A percentile compares a stretch with the other conserved stretches of the same genome.
Conservation (phyloP, 1,139 yeast genomes). For the Yarrowia galli region DNA sequence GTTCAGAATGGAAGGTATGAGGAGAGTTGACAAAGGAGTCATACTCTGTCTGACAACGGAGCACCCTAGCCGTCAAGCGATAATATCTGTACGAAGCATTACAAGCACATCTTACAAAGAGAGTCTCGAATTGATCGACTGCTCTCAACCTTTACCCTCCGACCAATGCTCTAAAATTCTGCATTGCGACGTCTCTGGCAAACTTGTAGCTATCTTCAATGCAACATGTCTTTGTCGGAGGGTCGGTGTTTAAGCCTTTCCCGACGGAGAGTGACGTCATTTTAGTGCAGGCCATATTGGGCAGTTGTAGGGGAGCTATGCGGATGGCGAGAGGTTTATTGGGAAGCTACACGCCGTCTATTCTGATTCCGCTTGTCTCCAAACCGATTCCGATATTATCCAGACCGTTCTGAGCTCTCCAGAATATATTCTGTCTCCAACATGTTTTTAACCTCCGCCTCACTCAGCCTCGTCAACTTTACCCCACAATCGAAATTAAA, state of each 20-base stretch:
- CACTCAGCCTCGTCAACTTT: slow-evolving; percentile 12
- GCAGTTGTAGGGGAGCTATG: neutral
- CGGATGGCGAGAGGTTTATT: neutral
- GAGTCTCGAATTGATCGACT: no score
- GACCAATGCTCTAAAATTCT: neutral
- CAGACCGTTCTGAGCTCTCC: no score
- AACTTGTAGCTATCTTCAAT: no score
- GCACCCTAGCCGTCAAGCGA: no score
- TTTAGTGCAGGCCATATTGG: neutral
- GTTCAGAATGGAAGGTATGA: neutral
- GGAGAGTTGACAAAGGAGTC: neutral
- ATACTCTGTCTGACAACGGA: no score
- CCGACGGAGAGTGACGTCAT: neutral
- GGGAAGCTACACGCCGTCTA: neutral
- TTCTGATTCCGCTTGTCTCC: neutral
- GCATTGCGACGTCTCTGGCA: neutral
- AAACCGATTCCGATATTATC: neutral
- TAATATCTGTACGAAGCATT: no score
- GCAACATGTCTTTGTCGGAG: neutral
- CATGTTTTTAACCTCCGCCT: neutral
- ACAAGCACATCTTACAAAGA: no score
- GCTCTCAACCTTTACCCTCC: neutral
- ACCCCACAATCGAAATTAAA: slow-evolving; percentile 2
- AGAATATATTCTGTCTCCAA: neutral
- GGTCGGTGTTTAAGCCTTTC: slow-evolving; percentile 9